Base-by-base conservation (phyloP, 2,329 filamentous ascomycete species). In the Cladophialophora exuberans region DNA sequence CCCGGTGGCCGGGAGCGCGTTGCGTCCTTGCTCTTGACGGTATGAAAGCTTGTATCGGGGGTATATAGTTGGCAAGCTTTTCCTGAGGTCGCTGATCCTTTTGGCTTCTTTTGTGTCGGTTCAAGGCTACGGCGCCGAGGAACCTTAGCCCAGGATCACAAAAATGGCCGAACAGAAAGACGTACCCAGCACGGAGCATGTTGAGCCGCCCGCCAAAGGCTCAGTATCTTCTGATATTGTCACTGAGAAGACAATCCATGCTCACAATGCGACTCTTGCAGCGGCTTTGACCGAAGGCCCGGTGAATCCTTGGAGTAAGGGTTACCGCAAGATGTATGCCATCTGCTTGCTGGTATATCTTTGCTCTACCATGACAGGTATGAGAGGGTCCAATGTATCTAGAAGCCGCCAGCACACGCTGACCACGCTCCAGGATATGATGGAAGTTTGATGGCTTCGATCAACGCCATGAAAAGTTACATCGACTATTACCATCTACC, bases 401-500 rank as follows among this genome's bases (percentile, higher is more conserved):
- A n/a, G 39, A 26, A 18, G 4, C 39, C 4, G 7, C 11, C 4
- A 7, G 26, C 22, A n/a, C 9, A 17, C 3, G 22, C 22, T 42
- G 17, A 39, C 35, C 7, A 4, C 15, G 11, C 6, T 50, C 4
- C 20, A 55, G 66, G 65, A 6, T 68, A 78, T 49, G 76, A 80
- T 54, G 73, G 75, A 2, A 80, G 76, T 2, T 78, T 83, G 69
- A 70, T 83, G 67, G 82, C 83, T 54, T 79, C 79, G 0, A 72
- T 85, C 23, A 80, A 82, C 52, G 83, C 84, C 52, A 65, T 84
- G 17, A 79, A 80, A 0, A 76, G 74, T 0, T 84, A 83, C 62
- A 76, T 72, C 0, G 72, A 80, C 33, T 84, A 83, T 64, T 84
- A 84, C 67, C 59, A 74, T 3, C 75, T 84, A 6, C 52, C 52